Percentiles rank a stretch among this genome's conserved stretches.
These are phyloP conservation scores for Solanum dulcamara DNA, from an alignment of 257 asterid genomes.

Conservation along the genomic window DNA sequence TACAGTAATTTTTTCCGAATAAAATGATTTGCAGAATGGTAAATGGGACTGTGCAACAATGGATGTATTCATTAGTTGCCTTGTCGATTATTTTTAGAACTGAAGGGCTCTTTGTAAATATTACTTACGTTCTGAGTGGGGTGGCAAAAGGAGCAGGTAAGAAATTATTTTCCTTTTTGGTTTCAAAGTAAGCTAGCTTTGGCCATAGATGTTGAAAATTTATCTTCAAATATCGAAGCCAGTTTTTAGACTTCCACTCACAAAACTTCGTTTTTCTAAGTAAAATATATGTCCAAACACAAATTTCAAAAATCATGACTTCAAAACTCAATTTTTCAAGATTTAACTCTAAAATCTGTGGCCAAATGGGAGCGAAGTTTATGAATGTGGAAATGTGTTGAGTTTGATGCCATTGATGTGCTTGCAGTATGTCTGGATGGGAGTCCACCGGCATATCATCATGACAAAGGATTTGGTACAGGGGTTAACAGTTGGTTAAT, in stretches of 20 bases:
- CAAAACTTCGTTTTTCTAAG: neutral
- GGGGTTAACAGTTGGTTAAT: slow-evolving; percentile 59
- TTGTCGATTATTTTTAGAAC: slow-evolving; percentile 4
- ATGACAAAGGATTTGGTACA: slow-evolving; percentile 39
- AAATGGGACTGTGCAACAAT: slow-evolving; percentile 17
- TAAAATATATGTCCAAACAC: neutral
- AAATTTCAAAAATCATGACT: neutral
- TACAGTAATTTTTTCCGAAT: neutral
- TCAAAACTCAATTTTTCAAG: neutral
- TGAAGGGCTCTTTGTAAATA: slow-evolving; percentile 27
- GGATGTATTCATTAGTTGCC: slow-evolving; percentile 14
- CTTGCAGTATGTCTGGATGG: slow-evolving; percentile 76
- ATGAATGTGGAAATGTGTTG: neutral
- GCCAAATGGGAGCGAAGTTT: neutral
- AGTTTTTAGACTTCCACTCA: neutral
- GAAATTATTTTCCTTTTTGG: neutral
- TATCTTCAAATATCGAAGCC: neutral
- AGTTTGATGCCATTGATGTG: neutral
- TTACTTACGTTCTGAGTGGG: slow-evolving; percentile 44
- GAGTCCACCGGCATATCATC: slow-evolving; percentile 70
- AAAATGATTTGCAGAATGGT: slow-evolving; percentile 18
- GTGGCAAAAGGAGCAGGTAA: slow-evolving; percentile 68
- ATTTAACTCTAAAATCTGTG: neutral
- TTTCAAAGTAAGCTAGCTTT: neutral
- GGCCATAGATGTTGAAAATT: neutral